Evolutionary conservation across 495 filamentous ascomycete species (phyloP).

Genomic region (Peziza echinospora): DNA sequence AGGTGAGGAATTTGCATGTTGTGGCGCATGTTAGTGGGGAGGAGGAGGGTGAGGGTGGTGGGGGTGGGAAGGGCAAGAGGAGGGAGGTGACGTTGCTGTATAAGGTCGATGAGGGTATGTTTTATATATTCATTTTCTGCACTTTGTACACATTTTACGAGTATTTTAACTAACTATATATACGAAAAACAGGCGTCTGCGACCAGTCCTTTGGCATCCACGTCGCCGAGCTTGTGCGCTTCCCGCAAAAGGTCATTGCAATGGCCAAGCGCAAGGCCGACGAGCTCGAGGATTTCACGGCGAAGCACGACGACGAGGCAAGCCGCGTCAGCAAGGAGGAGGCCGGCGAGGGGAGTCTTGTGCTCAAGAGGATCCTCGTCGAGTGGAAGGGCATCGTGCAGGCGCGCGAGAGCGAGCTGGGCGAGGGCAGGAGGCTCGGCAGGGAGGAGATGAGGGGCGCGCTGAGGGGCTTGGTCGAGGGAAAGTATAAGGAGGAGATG

Average conservation of each 20-base stretch:
- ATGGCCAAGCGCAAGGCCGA: constrained; percentile 98
- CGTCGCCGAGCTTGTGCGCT: constrained; percentile 92
- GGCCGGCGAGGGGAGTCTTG: constrained; percentile 67
- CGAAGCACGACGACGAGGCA: constrained; percentile 41
- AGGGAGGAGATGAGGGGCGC: constrained; percentile 56
- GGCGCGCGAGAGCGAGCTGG: constrained; percentile 22
- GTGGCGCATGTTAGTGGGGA: constrained; percentile 57
- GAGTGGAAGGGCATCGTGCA: constrained; percentile 78
- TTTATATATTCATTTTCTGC: background rate
- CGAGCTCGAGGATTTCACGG: constrained; percentile 89
- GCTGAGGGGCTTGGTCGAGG: constrained; percentile 58
- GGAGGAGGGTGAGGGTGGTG: constrained; percentile 13
- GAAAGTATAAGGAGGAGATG: constrained; percentile 32
- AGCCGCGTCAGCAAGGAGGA: constrained; percentile 42
- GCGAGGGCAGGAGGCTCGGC: constrained; percentile 29
- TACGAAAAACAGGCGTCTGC: constrained; percentile 37
- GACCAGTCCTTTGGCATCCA: constrained; percentile 97
- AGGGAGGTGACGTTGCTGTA: constrained; percentile 89
- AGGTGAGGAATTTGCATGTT: constrained; percentile 85
- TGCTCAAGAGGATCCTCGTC: constrained; percentile 67
- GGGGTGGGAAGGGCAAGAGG: constrained; percentile 26
- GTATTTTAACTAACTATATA: no score
- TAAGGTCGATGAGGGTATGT: constrained; percentile 58
- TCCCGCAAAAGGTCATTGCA: constrained; percentile 89
- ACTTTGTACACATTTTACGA: no score